Conservation (phyloP, 2,329 filamentous ascomycete species). For the Chaetothyriales sp. region DNA sequence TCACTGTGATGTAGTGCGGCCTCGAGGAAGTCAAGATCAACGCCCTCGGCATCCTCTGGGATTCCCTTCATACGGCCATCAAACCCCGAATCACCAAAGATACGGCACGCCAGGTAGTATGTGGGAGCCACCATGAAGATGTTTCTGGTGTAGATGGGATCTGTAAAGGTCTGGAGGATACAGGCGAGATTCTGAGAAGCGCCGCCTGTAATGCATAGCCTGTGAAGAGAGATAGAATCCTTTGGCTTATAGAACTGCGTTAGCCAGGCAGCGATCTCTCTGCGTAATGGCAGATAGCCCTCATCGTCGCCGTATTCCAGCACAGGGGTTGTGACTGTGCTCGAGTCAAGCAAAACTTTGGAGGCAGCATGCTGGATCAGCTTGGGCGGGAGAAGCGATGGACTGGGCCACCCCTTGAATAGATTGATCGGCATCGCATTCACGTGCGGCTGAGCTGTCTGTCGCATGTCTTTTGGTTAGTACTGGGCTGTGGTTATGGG, state of each 20-base stretch:
- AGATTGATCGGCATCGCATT: constrained; percentile 26
- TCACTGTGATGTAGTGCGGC: constrained; percentile 39
- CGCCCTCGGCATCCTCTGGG: constrained; percentile 63
- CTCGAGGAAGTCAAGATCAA: constrained; percentile 53
- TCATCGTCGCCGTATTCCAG: constrained; percentile 68
- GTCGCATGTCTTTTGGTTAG: not conserved
- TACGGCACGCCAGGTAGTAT: constrained; percentile 73
- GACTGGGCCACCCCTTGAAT: constrained; percentile 35
- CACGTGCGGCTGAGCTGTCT: not conserved
- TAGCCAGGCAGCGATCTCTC: constrained; percentile 58
- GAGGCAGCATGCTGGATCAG: constrained; percentile 48
- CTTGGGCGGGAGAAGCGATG: constrained; percentile 49
- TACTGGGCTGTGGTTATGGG: too few species aligned
- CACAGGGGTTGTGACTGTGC: constrained; percentile 45
- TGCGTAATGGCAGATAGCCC: constrained; percentile 57
- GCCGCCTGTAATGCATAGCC: constrained; percentile 72
- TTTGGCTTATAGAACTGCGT: constrained; percentile 44
- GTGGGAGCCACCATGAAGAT: constrained; percentile 73
- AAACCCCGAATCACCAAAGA: constrained; percentile 73
- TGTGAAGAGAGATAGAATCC: constrained; percentile 33
- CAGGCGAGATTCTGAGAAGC: constrained; percentile 72
- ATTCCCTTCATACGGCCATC: constrained; percentile 51
- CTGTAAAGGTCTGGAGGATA: constrained; percentile 65
- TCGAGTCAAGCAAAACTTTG: constrained; percentile 31
- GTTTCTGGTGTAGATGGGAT: constrained; percentile 58